Evolutionary conservation across 768 basidiomycete species (phyloP), one percentile per base, ranked within the genome.

Genomic region (Suillus lakei): DNA sequence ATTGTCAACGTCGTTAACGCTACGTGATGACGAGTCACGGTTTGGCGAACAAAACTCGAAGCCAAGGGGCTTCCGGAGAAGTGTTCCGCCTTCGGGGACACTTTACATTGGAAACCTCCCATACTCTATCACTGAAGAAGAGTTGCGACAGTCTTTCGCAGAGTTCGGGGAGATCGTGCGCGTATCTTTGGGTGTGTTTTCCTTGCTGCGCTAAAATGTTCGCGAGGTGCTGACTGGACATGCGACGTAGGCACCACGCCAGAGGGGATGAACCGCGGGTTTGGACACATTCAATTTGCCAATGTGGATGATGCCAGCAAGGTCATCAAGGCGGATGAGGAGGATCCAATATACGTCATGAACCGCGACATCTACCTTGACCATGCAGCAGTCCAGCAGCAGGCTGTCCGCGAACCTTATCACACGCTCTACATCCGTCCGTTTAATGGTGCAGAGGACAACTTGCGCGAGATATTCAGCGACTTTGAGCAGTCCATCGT

Each of bases 91-190:
- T 7, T 75, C 73, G n/a, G 74, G 74, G 12, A 77, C 76, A 3
- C 69, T 88, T 59, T 88, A 75, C 51, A 68, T 86, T 38, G 83
- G 80, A 10, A 88, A 88, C 67, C n/a, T 88, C n/a, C 85, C 86
- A 58, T 91, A 77, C 72, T 76, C 69, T 21, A 69, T 76, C 44
- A 80, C 78, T 2, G 82, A 80, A 66, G 73, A 72, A 26, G 78
- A 86, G 53, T 56, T 88, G 13, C 64, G 73, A 46, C 77, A 80
- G 5, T 75, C 78, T 21, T 83, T 87, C 68, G 72, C 69, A 26
- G 71, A 77, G 30, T 86, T 82, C 68, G 87, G 86, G 9, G 64
- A 73, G 26, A 66, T 88, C 46, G 63, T 63, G 43, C 67, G 64
- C 16, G 69, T 87, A 50, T 73, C 73, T 41, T 56, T 88, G 51